These are phyloP conservation scores for Claviceps sp. DNA, from an alignment of 2,329 filamentous ascomycete species.

Conservation along the genomic window DNA sequence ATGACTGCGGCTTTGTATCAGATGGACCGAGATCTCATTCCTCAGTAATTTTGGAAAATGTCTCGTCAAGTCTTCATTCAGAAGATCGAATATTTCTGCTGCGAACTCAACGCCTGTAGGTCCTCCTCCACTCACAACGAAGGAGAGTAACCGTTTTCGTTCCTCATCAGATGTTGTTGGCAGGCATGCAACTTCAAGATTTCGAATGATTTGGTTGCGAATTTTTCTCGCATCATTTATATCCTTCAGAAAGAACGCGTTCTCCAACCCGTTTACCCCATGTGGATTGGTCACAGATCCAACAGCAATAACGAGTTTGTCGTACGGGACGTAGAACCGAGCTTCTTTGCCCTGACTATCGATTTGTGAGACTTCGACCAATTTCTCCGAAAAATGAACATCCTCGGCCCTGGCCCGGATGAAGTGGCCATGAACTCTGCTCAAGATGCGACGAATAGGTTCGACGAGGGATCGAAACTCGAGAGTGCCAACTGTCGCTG, in stretches of 20 bases:
- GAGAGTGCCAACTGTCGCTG: conserved; percentile 88
- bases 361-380: conserved; percentile 72
- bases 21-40: conserved; percentile 93
- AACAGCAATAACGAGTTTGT: conserved; percentile 87
- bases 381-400: conserved; percentile 80
- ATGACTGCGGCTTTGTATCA: conserved; percentile 88
- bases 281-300: conserved; percentile 90
- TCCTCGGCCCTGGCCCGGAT: conserved; percentile 76
- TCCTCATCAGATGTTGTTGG: conserved; percentile 86
- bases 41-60: conserved; percentile 83
- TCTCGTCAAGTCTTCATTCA: conserved; percentile 81
- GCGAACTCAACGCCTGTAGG: conserved; percentile 97
- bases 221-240: conserved; percentile 86
- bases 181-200: conserved; percentile 82
- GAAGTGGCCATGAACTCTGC: conserved; percentile 72
- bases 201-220: conserved; percentile 75
- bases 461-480: conserved; percentile 86
- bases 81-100: conserved; percentile 85
- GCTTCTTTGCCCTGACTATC: conserved; percentile 59
- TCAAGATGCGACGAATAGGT: conserved; percentile 75
- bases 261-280: conserved; percentile 84
- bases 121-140: conserved; percentile 90
- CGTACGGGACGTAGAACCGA: conserved; percentile 89
- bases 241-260: conserved; percentile 91
- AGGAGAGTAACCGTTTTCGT: conserved; percentile 74